These are phyloP conservation scores for Dothiorella sarmentorum DNA, from an alignment of 2,329 filamentous ascomycete genomes.

Conservation along the genomic window DNA sequence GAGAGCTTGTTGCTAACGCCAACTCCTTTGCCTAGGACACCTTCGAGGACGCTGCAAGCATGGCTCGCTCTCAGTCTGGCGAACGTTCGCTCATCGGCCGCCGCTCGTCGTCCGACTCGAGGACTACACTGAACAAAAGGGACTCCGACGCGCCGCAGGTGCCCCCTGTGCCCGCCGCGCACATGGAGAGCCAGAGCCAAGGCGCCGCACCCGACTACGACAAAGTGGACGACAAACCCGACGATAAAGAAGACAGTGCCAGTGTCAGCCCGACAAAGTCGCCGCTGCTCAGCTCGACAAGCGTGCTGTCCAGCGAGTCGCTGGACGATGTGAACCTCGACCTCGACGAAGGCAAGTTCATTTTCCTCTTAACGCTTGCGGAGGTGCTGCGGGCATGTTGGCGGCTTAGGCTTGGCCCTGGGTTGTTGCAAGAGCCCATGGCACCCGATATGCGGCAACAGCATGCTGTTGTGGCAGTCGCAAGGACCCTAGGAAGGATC, in stretches of 20 bases:
- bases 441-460: not conserved
- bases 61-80: constrained; percentile 42
- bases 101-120: constrained; percentile 18
- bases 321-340: constrained; percentile 66
- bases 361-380: not conserved
- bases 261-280: constrained; percentile 15
- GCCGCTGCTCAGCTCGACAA: constrained; percentile 1
- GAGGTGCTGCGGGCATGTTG: not conserved
- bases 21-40: constrained; percentile 54
- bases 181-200: constrained; percentile 18
- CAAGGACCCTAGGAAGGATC: not conserved
- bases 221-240: constrained; percentile 28
- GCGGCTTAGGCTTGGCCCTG: not conserved
- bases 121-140: constrained; percentile 18
- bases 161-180: constrained; percentile 4
- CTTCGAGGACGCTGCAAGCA: constrained; percentile 80
- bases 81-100: constrained; percentile 54
- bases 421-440: not conserved
- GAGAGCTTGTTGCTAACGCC: constrained; percentile 17
- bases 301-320: constrained; percentile 36
- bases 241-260: constrained; percentile 23
- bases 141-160: constrained; percentile 31
- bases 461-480: not conserved
- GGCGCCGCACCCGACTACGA: constrained; percentile 25
- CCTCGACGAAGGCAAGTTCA: constrained; percentile 54